These are phyloP conservation scores for Colletotrichum sp. DNA, from an alignment of 2,329 filamentous ascomycete species.

Conservation along the genomic window DNA sequence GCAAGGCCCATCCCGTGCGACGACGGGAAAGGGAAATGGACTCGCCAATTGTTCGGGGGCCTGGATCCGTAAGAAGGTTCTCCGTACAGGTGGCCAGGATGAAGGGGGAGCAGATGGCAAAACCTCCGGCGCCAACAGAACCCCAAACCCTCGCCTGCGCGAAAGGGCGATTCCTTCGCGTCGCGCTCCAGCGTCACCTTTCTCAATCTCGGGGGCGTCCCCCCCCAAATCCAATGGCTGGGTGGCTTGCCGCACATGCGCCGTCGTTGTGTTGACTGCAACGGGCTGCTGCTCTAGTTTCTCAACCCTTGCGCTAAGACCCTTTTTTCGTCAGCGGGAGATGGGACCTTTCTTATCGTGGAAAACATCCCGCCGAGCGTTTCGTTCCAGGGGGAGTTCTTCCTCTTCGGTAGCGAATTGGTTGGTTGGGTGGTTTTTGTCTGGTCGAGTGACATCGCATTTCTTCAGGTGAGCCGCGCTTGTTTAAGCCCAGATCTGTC, in stretches of 20 bases:
- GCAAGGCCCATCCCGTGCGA: neutral
- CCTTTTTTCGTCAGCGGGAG: neutral
- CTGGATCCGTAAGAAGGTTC: neutral
- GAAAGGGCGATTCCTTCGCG: conserved; percentile 5
- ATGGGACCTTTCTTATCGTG: neutral
- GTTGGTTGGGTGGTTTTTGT: neutral
- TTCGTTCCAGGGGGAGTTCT: neutral
- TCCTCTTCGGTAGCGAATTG: neutral
- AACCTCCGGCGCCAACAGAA: conserved; percentile 6
- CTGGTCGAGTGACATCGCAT: neutral
- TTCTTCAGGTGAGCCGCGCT: neutral
- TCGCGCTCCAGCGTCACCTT: neutral
- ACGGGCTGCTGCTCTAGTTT: neutral
- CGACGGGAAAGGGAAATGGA: neutral
- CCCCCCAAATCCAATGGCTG: neutral
- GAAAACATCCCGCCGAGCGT: neutral
- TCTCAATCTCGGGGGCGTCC: neutral
- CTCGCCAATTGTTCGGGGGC: neutral
- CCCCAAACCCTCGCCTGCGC: neutral
- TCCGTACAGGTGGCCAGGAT: neutral
- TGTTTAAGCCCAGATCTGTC: neutral
- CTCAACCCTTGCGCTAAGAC: neutral
- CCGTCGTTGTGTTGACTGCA: neutral
- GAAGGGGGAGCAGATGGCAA: neutral
- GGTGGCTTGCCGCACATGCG: conserved; percentile 6